phyloP scores from a whole-genome alignment of 306 rosid species.

The Carpinus fangiana region DNA sequence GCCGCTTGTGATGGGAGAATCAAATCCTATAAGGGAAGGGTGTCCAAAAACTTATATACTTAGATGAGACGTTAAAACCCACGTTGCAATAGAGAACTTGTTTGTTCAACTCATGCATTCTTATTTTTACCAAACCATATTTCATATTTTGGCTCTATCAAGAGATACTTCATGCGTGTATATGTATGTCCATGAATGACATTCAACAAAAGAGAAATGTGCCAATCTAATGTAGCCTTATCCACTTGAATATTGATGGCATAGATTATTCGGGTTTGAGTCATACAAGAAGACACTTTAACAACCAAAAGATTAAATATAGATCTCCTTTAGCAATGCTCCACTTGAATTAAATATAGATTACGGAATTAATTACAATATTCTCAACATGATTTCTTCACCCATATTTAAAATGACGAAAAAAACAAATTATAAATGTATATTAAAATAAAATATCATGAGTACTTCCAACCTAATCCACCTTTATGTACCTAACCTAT shows the following conservation, averaged over 20 bases:
- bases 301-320: too few relatives aligned
- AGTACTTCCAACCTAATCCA: too few relatives aligned
- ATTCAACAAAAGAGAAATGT: neutral
- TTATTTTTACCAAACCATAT: neutral
- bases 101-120: neutral
- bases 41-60: too few relatives aligned
- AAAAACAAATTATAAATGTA: too few relatives aligned
- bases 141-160: neutral
- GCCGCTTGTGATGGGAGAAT: too few relatives aligned
- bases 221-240: neutral
- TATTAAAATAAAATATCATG: too few relatives aligned
- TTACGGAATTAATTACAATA: neutral
- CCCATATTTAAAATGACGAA: neutral
- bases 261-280: neutral
- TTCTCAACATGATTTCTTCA: neutral
- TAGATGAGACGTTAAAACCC: too few relatives aligned
- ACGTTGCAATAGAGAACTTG: too few relatives aligned
- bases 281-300: neutral
- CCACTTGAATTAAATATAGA: conserved; percentile 1
- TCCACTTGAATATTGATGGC: neutral
- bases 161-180: neutral
- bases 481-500: neutral
- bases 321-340: neutral
- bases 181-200: neutral
- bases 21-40: too few relatives aligned